A percentile compares a stretch with the other conserved stretches of the same genome.
These are phyloP conservation scores for Xylaria longipes DNA, from an alignment of 495 filamentous ascomycete genomes.

Conservation along the genomic window DNA sequence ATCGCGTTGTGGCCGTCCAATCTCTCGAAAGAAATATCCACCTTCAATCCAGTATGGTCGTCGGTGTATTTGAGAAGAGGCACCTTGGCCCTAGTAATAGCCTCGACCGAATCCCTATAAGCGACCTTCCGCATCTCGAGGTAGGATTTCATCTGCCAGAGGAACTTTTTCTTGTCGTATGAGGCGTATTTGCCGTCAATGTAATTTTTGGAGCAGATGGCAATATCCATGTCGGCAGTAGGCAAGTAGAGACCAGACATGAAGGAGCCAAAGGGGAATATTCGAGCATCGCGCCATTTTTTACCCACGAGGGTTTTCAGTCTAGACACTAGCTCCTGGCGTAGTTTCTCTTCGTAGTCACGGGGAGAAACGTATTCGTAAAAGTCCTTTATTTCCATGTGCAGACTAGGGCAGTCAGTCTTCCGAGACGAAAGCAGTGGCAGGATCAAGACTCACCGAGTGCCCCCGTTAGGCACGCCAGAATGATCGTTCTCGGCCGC, in stretches of 20 bases:
- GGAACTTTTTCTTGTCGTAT: slow-evolving; percentile 44
- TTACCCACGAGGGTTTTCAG: slow-evolving; percentile 61
- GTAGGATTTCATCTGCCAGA: slow-evolving; percentile 56
- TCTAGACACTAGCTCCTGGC: slow-evolving; percentile 68
- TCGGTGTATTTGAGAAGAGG: slow-evolving; percentile 94
- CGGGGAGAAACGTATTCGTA: slow-evolving; percentile 80
- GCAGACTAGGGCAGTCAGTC: slow-evolving; percentile 59
- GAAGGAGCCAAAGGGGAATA: slow-evolving; percentile 87
- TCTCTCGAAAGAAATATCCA: slow-evolving; percentile 97
- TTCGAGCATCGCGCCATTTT: slow-evolving; percentile 59
- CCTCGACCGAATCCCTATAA: slow-evolving; percentile 58
- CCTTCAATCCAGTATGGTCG: slow-evolving; percentile 69
- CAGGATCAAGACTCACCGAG: slow-evolving; percentile 54
- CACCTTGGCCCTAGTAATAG: slow-evolving; percentile 79
- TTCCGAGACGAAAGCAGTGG: background rate
- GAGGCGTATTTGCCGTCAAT: slow-evolving; percentile 42
- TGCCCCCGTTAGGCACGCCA: slow-evolving; percentile 47
- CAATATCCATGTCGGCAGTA: slow-evolving; percentile 91
- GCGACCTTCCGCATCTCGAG: slow-evolving; percentile 59
- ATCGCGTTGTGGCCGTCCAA: slow-evolving; percentile 78
- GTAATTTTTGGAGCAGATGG: slow-evolving; percentile 74
- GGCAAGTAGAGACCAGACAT: slow-evolving; percentile 90
- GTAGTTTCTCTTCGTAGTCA: slow-evolving; percentile 76
- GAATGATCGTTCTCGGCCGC: slow-evolving; percentile 57
- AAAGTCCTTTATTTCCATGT: slow-evolving; percentile 89